These are phyloP conservation scores for Dictyostelium purpureum DNA, from an alignment of 78 protist species.

Conservation along the genomic window DNA sequence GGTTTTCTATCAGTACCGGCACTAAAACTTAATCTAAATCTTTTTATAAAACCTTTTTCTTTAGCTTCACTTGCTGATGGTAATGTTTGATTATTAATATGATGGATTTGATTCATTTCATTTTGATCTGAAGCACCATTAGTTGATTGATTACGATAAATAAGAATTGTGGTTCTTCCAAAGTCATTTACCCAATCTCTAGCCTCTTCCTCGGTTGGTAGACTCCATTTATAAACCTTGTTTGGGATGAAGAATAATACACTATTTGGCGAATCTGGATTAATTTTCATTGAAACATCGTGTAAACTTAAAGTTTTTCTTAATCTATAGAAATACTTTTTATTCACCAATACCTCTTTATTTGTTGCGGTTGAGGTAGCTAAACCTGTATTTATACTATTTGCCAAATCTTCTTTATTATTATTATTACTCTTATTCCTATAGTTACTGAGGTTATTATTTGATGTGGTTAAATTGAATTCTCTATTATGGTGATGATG, in stretches of 20 bases:
- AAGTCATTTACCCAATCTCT: slow-evolving; percentile 42
- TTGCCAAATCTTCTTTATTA: background rate
- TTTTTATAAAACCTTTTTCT: slow-evolving; percentile 16
- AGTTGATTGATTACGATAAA: background rate
- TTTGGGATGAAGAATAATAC: background rate
- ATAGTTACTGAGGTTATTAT: background rate
- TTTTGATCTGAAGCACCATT: background rate
- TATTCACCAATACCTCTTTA: too few species aligned
- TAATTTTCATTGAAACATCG: background rate
- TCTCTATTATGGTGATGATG: background rate
- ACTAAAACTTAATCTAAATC: slow-evolving; percentile 22
- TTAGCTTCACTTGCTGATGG: background rate
- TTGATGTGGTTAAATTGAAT: background rate
- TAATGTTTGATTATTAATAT: background rate
- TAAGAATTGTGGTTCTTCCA: slow-evolving; percentile 13
- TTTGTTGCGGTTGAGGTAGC: background rate
- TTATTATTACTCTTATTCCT: background rate
- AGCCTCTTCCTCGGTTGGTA: background rate
- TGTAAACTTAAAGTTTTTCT: background rate
- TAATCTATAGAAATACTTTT: slow-evolving; percentile 7
- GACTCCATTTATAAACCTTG: background rate
- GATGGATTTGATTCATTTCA: background rate
- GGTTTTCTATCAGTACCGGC: slow-evolving; percentile 26
- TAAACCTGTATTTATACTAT: background rate
- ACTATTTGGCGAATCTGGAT: slow-evolving; percentile 5